Conservation (phyloP, 805 yeast species). For the Lipomyces sp. region DNA sequence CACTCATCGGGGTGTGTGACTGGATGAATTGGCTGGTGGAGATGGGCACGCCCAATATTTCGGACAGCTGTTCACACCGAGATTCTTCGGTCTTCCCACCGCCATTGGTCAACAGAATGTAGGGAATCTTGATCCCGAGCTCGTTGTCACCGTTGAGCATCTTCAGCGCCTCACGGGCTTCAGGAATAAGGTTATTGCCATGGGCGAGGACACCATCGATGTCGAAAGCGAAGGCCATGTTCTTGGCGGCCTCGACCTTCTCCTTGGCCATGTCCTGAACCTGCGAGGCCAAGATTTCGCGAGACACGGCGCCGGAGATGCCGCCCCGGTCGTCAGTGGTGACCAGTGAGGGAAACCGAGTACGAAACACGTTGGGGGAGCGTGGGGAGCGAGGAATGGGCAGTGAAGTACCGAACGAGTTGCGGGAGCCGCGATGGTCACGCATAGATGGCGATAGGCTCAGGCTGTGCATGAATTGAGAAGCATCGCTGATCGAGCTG, state of each 20-base stretch:
- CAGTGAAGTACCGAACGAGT: constrained; percentile 14
- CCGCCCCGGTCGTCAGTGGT: constrained; percentile 5
- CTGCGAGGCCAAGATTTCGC: constrained; percentile 12
- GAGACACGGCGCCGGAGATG: constrained; percentile 10
- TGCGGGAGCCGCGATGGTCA: constrained; percentile 14
- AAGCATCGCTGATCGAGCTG: constrained; percentile 10
- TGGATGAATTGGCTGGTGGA: constrained; percentile 83
- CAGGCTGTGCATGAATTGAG: constrained; percentile 10
- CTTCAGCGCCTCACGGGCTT: constrained; percentile 73
- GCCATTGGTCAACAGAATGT: constrained; percentile 86
- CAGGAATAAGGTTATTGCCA: constrained; percentile 83
- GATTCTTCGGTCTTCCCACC: constrained; percentile 84
- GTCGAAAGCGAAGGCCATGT: constrained; percentile 81
- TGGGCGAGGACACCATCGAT: constrained; percentile 88
- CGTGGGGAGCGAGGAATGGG: constrained; percentile 15
- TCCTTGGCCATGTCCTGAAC: constrained; percentile 13
- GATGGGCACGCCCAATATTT: constrained; percentile 62
- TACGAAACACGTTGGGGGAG: constrained; percentile 6
- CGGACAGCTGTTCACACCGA: constrained; percentile 71
- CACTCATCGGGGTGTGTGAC: constrained; percentile 94
- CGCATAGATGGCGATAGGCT: constrained; percentile 11
- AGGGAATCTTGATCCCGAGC: constrained; percentile 78
- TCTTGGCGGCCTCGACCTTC: constrained; percentile 40
- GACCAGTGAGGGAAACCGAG: constrained; percentile 5
- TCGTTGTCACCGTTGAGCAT: constrained; percentile 77